These are phyloP conservation scores for Wickerhamiella sorbophila DNA, from an alignment of 805 yeast species.

Conservation along the genomic window DNA sequence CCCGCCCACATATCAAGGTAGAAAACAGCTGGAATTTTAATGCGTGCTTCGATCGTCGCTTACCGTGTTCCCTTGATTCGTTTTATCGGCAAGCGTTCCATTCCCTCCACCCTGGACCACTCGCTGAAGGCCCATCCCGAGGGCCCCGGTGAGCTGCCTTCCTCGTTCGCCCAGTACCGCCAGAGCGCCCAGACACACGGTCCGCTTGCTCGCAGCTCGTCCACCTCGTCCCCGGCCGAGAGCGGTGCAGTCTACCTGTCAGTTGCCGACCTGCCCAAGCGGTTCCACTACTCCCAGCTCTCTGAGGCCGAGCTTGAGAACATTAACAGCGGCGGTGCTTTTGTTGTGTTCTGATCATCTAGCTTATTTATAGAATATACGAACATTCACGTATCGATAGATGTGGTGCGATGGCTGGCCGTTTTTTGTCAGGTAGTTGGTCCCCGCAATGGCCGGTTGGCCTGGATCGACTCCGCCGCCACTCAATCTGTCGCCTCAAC, in stretches of 20 bases:
- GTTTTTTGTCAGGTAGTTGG: too few species aligned
- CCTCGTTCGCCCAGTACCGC: constrained; percentile 23
- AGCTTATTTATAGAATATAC: not conserved
- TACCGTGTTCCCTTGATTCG: constrained; percentile 52
- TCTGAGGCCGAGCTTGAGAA: constrained; percentile 61
- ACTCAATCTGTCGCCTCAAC: too few species aligned
- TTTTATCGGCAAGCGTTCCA: constrained; percentile 63
- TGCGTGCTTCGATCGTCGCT: constrained; percentile 21
- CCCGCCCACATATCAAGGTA: too few species aligned
- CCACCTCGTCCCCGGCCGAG: constrained; percentile 12
- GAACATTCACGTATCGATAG: too few species aligned
- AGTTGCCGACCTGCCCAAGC: constrained; percentile 51
- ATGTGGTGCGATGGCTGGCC: too few species aligned
- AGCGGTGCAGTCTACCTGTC: constrained; percentile 27
- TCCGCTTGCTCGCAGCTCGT: constrained; percentile 19
- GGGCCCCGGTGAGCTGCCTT: constrained; percentile 28
- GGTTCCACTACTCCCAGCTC: constrained; percentile 55
- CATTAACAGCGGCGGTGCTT: constrained; percentile 77
- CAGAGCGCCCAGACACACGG: constrained; percentile 24
- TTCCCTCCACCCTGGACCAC: constrained; percentile 28
- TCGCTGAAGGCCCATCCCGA: constrained; percentile 29
- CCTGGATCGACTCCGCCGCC: too few species aligned
- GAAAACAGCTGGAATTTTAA: too few species aligned
- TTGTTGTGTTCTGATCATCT: constrained; percentile 29
- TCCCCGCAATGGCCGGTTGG: too few species aligned